phyloP scores from a whole-genome alignment of 768 basidiomycete species.

The Termitomyces sp. region DNA sequence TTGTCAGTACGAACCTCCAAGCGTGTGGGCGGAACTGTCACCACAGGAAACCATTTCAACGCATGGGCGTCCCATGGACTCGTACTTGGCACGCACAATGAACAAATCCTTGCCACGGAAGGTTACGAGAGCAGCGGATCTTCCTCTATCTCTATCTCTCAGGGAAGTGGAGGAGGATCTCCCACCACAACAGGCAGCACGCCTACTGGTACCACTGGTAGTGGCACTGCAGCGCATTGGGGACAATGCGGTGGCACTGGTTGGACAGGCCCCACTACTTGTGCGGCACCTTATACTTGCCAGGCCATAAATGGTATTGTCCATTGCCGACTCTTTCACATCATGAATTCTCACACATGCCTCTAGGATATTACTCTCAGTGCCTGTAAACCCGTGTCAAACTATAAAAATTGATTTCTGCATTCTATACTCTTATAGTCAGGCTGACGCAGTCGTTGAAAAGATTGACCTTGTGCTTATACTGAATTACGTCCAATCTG shows the following conservation, averaged over 20 bases:
- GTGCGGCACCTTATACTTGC: conserved; percentile 1
- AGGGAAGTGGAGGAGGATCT: neutral
- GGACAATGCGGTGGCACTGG: neutral
- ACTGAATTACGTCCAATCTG: no score
- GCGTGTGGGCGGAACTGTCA: neutral
- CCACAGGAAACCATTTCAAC: neutral
- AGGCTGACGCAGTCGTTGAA: no score
- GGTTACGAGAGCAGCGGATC: neutral
- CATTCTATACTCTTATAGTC: no score
- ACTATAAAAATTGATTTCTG: neutral
- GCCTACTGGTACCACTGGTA: neutral
- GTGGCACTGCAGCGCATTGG: neutral
- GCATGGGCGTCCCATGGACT: conserved; percentile 1
- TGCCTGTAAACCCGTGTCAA: neutral
- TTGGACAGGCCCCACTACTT: neutral
- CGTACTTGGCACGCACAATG: neutral
- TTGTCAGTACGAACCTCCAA: neutral
- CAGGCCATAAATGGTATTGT: neutral
- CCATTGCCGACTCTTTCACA: neutral
- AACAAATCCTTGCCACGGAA: conserved; percentile 1
- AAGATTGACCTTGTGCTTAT: no score
- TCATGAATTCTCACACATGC: neutral
- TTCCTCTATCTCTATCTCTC: neutral
- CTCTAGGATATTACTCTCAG: neutral
- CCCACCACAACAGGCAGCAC: neutral